Evolutionary conservation across 495 filamentous ascomycete genomes (phyloP), one percentile per base, ranked within the genome.

Genomic region (Aspergillus hancockii): DNA sequence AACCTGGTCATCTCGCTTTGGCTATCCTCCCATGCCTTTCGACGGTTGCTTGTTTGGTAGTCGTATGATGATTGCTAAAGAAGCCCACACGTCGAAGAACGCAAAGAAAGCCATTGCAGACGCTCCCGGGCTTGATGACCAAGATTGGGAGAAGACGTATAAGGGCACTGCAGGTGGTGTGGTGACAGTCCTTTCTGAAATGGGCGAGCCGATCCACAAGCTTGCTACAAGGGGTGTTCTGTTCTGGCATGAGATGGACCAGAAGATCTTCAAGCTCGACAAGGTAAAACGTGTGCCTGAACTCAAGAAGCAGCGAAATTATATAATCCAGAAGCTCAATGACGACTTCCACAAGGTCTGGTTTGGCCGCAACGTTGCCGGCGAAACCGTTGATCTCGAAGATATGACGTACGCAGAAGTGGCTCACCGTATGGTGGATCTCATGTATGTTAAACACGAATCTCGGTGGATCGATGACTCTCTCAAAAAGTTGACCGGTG

Each of bases 121-220:
- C 63, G 94, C 93, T 12, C 83, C 87, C 58, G 94, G 94, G 62
- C 80, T 97, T 18, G 90, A 92, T 50, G 93, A 98, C 67, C 74
- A 75, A 61, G 84, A 96, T 57, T 98, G 94, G 94, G 94, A 97
- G 78, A 90, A 95, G 79, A 97, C 93, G 14, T 98, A 97, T 81
- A 93, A 94, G 72, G 88, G 90, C 4, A 77, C 91, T 40, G 89
- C 92, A 46, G 94, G 94, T 67, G 94, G 94, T 67, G 88, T 98
- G 30, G 91, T 98, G 65, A 97, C 94, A n/a, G 93, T 98, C 41
- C 81, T 90, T 55, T 98, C 94, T 6, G 94, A 98, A 72, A 98
- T 98, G 94, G 94, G 94, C 38, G 94, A 98, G 78, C 94, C 94
- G 10, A 98, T 98, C 60, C 94, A 98, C 80, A 98, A 98, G 76